Evolutionary conservation across 805 yeast genomes (phyloP).

Genomic region (Starmerella stellata): DNA sequence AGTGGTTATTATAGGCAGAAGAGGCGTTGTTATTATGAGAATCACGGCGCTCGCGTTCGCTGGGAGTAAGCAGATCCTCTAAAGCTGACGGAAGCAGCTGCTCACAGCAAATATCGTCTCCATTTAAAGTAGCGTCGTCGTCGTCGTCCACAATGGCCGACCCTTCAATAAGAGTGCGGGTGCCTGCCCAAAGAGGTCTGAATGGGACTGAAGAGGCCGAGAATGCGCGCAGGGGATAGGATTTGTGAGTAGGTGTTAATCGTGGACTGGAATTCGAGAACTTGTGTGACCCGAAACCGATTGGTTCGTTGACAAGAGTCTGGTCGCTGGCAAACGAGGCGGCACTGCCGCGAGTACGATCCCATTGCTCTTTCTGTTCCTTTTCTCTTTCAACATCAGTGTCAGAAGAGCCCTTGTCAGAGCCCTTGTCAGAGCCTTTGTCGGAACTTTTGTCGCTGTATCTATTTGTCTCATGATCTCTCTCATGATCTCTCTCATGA

Average conservation of each 20-base stretch:
- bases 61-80: conserved; percentile 67
- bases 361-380: not conserved
- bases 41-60: conserved; percentile 51
- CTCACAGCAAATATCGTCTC: conserved; percentile 39
- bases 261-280: not conserved
- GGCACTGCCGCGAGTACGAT: not conserved
- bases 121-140: conserved; percentile 21
- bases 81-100: conserved; percentile 70
- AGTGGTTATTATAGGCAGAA: too few species aligned
- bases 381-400: too few species aligned
- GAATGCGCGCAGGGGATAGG: not conserved
- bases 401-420: too few species aligned
- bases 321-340: not conserved
- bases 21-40: conserved; percentile 28
- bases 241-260: not conserved
- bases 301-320: not conserved
- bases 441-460: too few species aligned
- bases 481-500: too few species aligned
- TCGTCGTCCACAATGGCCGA: conserved; percentile 27
- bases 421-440: too few species aligned
- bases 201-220: not conserved
- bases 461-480: too few species aligned
- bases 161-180: conserved; percentile 16
- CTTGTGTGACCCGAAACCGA: not conserved
- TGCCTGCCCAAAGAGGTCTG: conserved; percentile 2